These are phyloP conservation scores for Cucurbita argyrosperma DNA, from an alignment of 306 rosid genomes.

Conservation along the genomic window DNA sequence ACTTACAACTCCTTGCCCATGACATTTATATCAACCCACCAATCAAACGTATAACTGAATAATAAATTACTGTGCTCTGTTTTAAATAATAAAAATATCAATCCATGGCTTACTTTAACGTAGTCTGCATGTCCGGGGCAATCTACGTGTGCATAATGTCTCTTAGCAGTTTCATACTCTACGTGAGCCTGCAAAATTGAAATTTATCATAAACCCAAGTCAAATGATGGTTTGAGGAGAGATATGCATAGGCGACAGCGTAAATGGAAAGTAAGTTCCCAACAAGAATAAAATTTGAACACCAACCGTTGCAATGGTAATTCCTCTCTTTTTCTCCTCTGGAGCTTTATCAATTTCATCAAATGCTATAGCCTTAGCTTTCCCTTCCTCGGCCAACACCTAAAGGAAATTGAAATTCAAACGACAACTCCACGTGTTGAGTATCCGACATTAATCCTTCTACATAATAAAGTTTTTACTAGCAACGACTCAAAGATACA, in stretches of 20 bases:
- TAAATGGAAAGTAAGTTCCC: neutral
- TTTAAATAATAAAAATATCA: neutral
- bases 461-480: neutral
- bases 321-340: slow-evolving; percentile 92
- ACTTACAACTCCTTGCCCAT: neutral
- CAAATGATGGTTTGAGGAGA: neutral
- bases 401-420: slow-evolving; percentile 8
- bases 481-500: neutral
- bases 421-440: neutral
- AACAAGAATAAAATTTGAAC: neutral
- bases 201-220: neutral
- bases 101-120: slow-evolving; percentile 55
- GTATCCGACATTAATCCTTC: neutral
- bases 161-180: slow-evolving; percentile 67
- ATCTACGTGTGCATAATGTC: slow-evolving; percentile 96
- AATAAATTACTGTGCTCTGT: neutral
- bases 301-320: slow-evolving; percentile 82
- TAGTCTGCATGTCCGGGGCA: slow-evolving; percentile 99
- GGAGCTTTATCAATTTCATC: slow-evolving; percentile 98
- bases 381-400: slow-evolving; percentile 89
- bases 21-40: neutral
- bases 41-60: neutral
- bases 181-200: slow-evolving; percentile 62
- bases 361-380: slow-evolving; percentile 80
- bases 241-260: neutral